phyloP scores from a whole-genome alignment of 2,329 filamentous ascomycete genomes.

The Podosphaera leucotricha region DNA sequence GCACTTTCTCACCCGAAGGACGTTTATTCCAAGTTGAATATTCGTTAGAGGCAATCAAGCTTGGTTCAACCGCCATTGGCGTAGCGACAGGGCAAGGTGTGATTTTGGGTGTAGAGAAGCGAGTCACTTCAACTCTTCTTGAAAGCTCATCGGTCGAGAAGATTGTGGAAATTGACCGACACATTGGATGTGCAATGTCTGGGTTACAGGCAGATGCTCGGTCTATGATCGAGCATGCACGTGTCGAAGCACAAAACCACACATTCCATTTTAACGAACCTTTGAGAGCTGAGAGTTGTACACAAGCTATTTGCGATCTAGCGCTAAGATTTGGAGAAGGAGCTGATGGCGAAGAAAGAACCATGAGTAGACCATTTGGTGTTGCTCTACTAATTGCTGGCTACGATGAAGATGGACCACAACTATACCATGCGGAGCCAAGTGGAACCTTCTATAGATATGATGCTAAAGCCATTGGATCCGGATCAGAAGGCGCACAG shows the following conservation, averaged over 20 bases:
- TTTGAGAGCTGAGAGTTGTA: slow-evolving; percentile 88
- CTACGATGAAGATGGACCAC: slow-evolving; percentile 89
- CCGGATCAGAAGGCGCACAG: slow-evolving; percentile 89
- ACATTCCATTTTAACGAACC: slow-evolving; percentile 95
- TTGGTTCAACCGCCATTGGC: slow-evolving; percentile 92
- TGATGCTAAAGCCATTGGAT: slow-evolving; percentile 96
- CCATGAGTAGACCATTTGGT: slow-evolving; percentile 94
- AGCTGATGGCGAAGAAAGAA: slow-evolving; percentile 91
- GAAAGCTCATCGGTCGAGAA: slow-evolving; percentile 97
- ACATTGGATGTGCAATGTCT: slow-evolving; percentile 98
- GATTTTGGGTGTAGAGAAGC: slow-evolving; percentile 94
- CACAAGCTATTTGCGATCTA: slow-evolving; percentile 94
- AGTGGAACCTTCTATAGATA: slow-evolving; percentile 98
- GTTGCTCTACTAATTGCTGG: slow-evolving; percentile 91
- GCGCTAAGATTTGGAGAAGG: slow-evolving; percentile 92
- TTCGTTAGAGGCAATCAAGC: slow-evolving; percentile 98
- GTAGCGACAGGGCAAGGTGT: slow-evolving; percentile 90
- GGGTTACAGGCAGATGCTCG: slow-evolving; percentile 92
- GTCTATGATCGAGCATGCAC: slow-evolving; percentile 94
- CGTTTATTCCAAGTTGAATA: slow-evolving; percentile 99
- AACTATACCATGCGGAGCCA: slow-evolving; percentile 93
- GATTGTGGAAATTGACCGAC: slow-evolving; percentile 97
- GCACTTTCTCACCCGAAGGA: slow-evolving; percentile 98
- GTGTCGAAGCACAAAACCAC: slow-evolving; percentile 92
- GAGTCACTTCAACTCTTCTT: slow-evolving; percentile 88